Evolutionary conservation across 305 asterid genomes (phyloP), one percentile per base, ranked within the genome.

Genomic region (Plantago lanceolata): DNA sequence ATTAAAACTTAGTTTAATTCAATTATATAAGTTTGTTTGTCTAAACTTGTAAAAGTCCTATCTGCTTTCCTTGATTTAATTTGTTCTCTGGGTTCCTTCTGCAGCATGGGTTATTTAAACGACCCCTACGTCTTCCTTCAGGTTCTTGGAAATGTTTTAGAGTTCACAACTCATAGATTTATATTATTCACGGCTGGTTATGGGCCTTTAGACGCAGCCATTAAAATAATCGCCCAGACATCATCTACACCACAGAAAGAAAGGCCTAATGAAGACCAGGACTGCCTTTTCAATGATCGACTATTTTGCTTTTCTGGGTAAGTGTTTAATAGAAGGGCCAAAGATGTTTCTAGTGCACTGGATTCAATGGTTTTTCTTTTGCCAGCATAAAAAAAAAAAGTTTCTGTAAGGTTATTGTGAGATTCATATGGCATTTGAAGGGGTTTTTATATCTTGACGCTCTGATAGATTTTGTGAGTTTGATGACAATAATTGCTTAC

Each of bases 41-140:
- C 19, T 45, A 14, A 44, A 20, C 12, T 44, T 45, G 6, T 21
- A 12, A 24, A 44, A 58, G 6, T 19, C 24, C 52, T 35, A 29
- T 59, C 48, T 26, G 24, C 15, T 59, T 51, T 58, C 28, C 16
- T 8, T 55, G 21, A 9, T 15, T 18, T 40, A 3, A 19, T 58
- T 59, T 54, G 29, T 40, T 37, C 54, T 29, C 43, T 51, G 44
- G 44, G 37, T 66, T 76, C 64, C 57, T 60, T 78, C 59, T 75
- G 75, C 93, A 92, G 98, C 86, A 86, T 92, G 96, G 98, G 98
- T 66, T 85, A 82, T 80, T 61, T 89, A 73, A 83, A 56, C 77
- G 78, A 78, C 65, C 90, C 96, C 15, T 69, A 72, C 60, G 82
- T 82, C 43, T 87, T 89, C 68, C 86, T 87, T 72, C 80, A 44